Base-by-base conservation (phyloP, 1,284 basidiomycete genomes). In the Sporisorium reilianum region DNA sequence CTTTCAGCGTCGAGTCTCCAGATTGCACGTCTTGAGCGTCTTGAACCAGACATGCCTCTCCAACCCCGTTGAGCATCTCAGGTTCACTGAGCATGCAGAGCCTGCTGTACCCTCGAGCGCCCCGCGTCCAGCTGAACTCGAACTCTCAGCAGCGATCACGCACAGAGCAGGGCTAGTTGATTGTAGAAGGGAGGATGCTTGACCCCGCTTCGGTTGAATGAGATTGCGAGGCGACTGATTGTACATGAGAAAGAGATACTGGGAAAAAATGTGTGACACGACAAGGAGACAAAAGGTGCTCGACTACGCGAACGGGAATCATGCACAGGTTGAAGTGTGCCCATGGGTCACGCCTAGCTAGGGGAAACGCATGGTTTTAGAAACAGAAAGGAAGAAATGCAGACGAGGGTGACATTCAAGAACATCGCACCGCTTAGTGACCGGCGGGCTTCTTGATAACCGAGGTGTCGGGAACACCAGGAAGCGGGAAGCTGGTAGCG, bases 401-500 rank as follows among this genome's bases (percentile, higher is more conserved):
- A 71, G 32, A 55, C 40, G 18, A 49, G 50, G 54, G 54, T 70
- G 67, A 54, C 61, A 25, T 45, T 20, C 22, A 23, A 54, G 38
- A 26, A 9, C 18, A 8, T 4, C 25, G 4, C 36, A 5, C 14
- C 53, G 50, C 49, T 71, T 71, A 71, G 63, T 71, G 69, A 32
- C 44, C 65, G 53, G 74, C 54, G 53, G 75, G 77, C 67, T 74
- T 68, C 78, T 81, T 83, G 77, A 84, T 84, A 50, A 63, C 56
- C 59, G 70, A 73, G 61, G 86, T 90, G 85, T 95, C 92, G 44
- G 86, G 86, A 8, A 95, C 90, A 86, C 96, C 95, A 59, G 96
- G 96, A 16, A 99, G 88, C 4, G 96, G 96, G 93, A 92, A 98
- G 86, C 89, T 88, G 74, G 88, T 89, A 20, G 94, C 93, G 84